Evolutionary conservation across 2,329 filamentous ascomycete genomes (phyloP).

Genomic region (Apiospora arundinis): DNA sequence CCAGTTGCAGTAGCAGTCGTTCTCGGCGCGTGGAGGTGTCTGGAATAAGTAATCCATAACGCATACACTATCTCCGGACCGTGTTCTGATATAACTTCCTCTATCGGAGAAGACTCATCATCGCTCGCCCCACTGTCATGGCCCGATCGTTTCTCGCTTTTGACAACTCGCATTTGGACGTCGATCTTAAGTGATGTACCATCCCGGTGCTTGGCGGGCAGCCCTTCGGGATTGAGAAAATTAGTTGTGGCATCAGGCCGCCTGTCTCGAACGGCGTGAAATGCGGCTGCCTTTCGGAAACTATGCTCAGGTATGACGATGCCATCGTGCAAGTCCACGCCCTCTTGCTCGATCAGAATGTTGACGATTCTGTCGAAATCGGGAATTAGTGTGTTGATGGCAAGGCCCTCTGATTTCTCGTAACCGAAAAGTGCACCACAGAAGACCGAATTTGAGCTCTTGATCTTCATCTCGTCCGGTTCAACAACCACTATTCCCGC

Average conservation of each 20-base stretch:
- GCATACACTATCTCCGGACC: conserved; percentile 87
- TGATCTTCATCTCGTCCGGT: conserved; percentile 78
- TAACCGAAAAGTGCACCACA: conserved; percentile 91
- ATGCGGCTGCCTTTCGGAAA: conserved; percentile 86
- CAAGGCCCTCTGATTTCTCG: conserved; percentile 79
- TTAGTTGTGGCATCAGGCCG: conserved; percentile 78
- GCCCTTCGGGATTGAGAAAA: conserved; percentile 83
- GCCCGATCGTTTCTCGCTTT: conserved; percentile 74
- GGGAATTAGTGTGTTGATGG: conserved; percentile 82
- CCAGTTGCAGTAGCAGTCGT: conserved; percentile 58
- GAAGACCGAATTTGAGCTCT: conserved; percentile 94
- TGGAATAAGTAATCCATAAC: conserved; percentile 95
- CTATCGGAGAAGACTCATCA: conserved; percentile 42
- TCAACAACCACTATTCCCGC: conserved; percentile 94
- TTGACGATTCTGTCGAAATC: conserved; percentile 84
- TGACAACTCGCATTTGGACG: conserved; percentile 94
- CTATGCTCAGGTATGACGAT: conserved; percentile 96
- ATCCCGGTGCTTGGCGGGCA: conserved; percentile 87
- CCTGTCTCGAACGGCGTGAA: conserved; percentile 83
- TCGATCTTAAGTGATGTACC: conserved; percentile 93
- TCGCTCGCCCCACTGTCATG: conserved; percentile 38
- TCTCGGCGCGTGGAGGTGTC: conserved; percentile 82
- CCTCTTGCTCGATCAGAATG: conserved; percentile 85
- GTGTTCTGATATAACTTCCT: conserved; percentile 53
- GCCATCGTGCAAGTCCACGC: conserved; percentile 84